Evolutionary conservation across 805 yeast genomes (phyloP), one percentile per base, ranked within the genome.

Genomic region (Saccharomycopsis fermentans): DNA sequence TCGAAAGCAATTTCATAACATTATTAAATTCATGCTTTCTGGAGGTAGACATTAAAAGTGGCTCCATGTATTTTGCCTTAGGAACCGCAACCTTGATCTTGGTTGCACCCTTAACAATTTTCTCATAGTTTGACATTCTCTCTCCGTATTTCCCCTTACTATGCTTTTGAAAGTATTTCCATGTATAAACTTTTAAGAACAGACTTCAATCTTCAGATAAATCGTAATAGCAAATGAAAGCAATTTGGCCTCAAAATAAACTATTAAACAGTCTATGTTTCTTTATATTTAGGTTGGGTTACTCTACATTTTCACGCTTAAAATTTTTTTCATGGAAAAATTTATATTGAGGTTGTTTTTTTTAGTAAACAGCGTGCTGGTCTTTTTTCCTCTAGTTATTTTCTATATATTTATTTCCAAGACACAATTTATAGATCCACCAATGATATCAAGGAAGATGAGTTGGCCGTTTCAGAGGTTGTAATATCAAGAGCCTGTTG

Each of bases 51-150:
- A 74, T 78, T 35, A 94, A 76, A 56, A 94, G 89, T 1, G 98
- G 98, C 73, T 92, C 98, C 56, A 94, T 83, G 69, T 94, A 94
- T 70, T 94, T 94, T 40, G 95, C 86, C 72, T 94, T 94, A 6
- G 99, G 99, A n/a, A 98, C 96, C 11, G 98, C 98, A 73, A 89
- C 80, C 82, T 84, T 84, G 36, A 83, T 77, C 70, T 84, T 84
- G 16, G 90, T 84, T 56, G 89, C 90, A 53, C 89, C 85, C 77
- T 77, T 57, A 17, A 62, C 64, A 21, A 62, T 54, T 43, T 62
- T 62, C 14, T 62, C 64, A 26, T 55, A 59, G n/a, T 60, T 59
- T 11, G 64, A 53, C 64, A 62, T 59, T 50, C 29, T 29, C 36
- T 50, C 19, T 50, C 36, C 17, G 3, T 52, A 8, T 52, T 35